Conservation (phyloP, 495 filamentous ascomycete species). For the Hypoxylon intermedium region DNA sequence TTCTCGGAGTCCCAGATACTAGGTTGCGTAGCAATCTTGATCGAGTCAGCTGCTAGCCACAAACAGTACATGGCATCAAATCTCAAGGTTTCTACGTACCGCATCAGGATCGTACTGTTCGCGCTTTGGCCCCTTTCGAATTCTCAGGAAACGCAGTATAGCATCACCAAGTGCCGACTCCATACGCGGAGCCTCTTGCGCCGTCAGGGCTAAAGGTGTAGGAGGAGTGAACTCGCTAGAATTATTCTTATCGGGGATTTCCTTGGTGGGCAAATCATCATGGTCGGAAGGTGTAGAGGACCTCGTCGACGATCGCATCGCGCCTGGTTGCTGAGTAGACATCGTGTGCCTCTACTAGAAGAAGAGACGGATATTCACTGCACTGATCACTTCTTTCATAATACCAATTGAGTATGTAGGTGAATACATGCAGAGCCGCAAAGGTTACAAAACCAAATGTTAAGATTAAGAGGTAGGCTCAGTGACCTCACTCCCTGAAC, state of each 20-base stretch:
- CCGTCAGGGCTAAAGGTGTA: conserved; percentile 20
- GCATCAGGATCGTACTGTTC: conserved; percentile 35
- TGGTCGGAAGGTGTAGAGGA: conserved; percentile 25
- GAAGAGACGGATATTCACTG: neutral
- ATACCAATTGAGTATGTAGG: conserved; percentile 5
- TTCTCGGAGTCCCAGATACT: conserved; percentile 43
- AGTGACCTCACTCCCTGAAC: neutral
- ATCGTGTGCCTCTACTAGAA: too few relatives aligned
- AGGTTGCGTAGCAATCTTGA: conserved; percentile 39
- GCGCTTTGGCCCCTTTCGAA: conserved; percentile 37
- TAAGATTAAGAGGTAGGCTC: neutral
- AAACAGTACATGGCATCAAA: neutral
- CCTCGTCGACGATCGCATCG: conserved; percentile 1
- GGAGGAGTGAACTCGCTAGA: conserved; percentile 1
- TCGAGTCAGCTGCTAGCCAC: conserved; percentile 3
- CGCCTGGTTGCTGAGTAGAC: conserved; percentile 26
- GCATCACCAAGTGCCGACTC: conserved; percentile 34
- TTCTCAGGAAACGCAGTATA: conserved; percentile 33
- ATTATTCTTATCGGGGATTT: conserved; percentile 12
- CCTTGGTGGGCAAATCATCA: conserved; percentile 11
- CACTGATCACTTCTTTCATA: conserved; percentile 4
- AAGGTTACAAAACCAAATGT: too few relatives aligned
- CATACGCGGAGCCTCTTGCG: conserved; percentile 26
- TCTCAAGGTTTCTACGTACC: conserved; percentile 18
- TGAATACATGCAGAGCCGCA: neutral